A percentile compares a stretch with the other conserved stretches of the same genome.
Conservation (phyloP, 768 basidiomycete genomes). For the Pleurotus cornucopiae region DNA sequence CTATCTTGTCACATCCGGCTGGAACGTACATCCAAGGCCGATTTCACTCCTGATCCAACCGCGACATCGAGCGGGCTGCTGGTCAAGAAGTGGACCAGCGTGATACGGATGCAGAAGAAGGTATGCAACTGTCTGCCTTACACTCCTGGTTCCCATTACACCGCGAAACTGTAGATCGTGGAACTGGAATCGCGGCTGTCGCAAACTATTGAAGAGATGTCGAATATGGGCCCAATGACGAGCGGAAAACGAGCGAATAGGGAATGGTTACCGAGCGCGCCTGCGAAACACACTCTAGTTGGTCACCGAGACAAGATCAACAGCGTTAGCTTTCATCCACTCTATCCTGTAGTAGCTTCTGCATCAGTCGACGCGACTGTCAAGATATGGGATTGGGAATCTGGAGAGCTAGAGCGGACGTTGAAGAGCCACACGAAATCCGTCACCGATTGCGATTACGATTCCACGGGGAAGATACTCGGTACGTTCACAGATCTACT, state of each 20-base stretch:
- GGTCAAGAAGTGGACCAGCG: conserved; percentile 98
- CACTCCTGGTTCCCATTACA: background rate
- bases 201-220: conserved; percentile 68
- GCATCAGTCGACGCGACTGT: conserved; percentile 87
- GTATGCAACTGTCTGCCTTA: conserved; percentile 29
- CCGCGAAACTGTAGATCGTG: conserved; percentile 65
- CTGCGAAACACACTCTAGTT: conserved; percentile 70
- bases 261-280: conserved; percentile 88
- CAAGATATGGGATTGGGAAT: conserved; percentile 97
- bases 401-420: conserved; percentile 88
- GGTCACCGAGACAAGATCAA: conserved; percentile 79
- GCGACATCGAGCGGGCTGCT: conserved; percentile 82
- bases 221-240: conserved; percentile 30
- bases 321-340: conserved; percentile 81
- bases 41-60: conserved; percentile 80
- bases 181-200: conserved; percentile 86
- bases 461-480: conserved; percentile 77
- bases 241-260: conserved; percentile 53
- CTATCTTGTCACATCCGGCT: background rate
- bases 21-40: conserved; percentile 38
- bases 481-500: conserved; percentile 41
- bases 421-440: conserved; percentile 90
- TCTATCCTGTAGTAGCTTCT: conserved; percentile 77
- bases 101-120: conserved; percentile 95
- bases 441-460: conserved; percentile 84